A percentile compares a stretch with the other conserved stretches of the same genome.
phyloP scores from a whole-genome alignment of 148 eudicot species.

The Arctostaphylos glauca region DNA sequence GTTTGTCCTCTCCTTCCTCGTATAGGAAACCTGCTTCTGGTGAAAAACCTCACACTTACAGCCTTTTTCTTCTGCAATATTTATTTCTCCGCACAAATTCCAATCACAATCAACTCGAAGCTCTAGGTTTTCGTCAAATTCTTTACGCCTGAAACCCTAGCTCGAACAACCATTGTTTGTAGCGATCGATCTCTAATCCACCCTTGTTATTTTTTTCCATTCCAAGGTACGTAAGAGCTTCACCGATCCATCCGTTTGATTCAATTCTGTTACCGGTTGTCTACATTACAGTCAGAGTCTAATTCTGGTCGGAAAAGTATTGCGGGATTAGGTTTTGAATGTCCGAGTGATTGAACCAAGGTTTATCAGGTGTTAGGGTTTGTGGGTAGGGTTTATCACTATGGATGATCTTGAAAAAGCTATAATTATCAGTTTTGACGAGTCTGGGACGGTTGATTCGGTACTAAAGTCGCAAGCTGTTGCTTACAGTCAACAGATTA shows the following conservation, averaged over 20 bases:
- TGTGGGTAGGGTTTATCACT: conserved; percentile 15
- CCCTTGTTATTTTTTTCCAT: not conserved
- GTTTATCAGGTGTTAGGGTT: conserved; percentile 13
- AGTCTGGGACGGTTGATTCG: conserved; percentile 62
- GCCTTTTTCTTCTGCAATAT: not conserved
- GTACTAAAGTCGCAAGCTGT: conserved; percentile 68
- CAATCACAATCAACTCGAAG: not conserved
- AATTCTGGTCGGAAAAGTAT: not conserved
- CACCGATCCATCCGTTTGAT: conserved; percentile 5
- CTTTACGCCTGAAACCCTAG: not conserved
- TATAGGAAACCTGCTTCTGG: not conserved
- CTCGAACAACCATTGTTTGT: not conserved
- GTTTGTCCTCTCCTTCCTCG: conserved; percentile 2
- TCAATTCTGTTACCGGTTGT: not conserved
- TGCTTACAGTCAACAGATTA: conserved; percentile 67
- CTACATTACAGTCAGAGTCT: not conserved
- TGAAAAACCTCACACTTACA: not conserved
- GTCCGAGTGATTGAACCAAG: not conserved
- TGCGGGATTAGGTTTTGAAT: not conserved
- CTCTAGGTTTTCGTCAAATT: not conserved
- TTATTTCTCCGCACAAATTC: not conserved
- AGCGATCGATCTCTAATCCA: not conserved
- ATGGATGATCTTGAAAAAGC: conserved; percentile 98
- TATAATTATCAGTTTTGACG: conserved; percentile 79
- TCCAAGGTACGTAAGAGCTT: conserved; percentile 15